Conservation (phyloP, 257 asterid species). For the Salvia rosmarinus region DNA sequence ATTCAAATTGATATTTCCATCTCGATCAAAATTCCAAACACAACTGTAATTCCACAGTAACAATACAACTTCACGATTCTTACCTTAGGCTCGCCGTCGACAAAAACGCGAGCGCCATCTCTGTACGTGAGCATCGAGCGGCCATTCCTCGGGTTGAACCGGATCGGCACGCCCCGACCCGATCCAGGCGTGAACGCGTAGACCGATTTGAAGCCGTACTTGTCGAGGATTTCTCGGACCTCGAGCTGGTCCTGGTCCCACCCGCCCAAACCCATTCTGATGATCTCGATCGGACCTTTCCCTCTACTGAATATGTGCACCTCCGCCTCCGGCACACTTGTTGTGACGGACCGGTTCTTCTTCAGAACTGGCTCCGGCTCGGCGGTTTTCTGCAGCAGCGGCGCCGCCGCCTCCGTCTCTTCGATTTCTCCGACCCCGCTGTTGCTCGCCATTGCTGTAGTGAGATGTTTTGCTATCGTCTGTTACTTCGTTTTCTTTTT, state of each 20-base stretch:
- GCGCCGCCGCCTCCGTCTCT: constrained; percentile 52
- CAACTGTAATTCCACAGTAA: constrained; percentile 10
- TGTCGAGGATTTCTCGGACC: constrained; percentile 71
- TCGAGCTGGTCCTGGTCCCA: constrained; percentile 92
- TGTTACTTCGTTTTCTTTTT: not conserved
- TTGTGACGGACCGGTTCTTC: constrained; percentile 50
- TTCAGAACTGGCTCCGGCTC: constrained; percentile 31
- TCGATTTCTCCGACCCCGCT: constrained; percentile 51
- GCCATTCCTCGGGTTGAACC: constrained; percentile 74
- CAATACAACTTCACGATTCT: not conserved
- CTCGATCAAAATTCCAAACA: constrained; percentile 9
- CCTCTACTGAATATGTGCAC: constrained; percentile 70
- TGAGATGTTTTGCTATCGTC: not conserved
- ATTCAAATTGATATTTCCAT: not conserved
- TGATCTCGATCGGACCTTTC: constrained; percentile 76
- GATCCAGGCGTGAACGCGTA: constrained; percentile 65
- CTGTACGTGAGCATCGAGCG: constrained; percentile 68
- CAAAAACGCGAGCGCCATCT: constrained; percentile 61
- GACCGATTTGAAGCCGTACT: constrained; percentile 63
- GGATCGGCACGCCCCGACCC: constrained; percentile 77
- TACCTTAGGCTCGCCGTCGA: constrained; percentile 93
- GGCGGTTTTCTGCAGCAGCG: constrained; percentile 42
- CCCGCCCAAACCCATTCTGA: constrained; percentile 57
- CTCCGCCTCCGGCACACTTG: constrained; percentile 76
- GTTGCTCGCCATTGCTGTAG: constrained; percentile 37